Base-by-base conservation (phyloP, 2,329 filamentous ascomycete species). In the Dissoconium aciculare region DNA sequence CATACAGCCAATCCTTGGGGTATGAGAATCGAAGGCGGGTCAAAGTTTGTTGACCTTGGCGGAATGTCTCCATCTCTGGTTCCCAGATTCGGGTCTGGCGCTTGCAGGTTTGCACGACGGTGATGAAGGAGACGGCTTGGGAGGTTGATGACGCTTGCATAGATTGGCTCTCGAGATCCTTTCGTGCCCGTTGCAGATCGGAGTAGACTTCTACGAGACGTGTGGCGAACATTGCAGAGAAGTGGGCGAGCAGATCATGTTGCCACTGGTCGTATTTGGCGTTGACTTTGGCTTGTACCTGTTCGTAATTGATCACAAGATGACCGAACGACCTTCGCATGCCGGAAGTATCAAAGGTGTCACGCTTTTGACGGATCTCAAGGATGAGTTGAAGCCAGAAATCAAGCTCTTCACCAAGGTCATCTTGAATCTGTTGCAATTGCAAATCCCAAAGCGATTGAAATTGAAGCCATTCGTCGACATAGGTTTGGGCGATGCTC, bases 261-360 rank as follows among this genome's bases (percentile, higher is more conserved):
- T 99, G 89, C 89, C 91, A 98, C 55, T 95, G 87, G 52, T 99
- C 91, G 52, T 98, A 99, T 55, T 95, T 98, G 46, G 84, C 83
- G 49, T 95, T 98, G 55, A 99, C 89, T 57, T 93, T 94, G 34
- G 87, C 83, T 57, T 98, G 91, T 0, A 98, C 89, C 56, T 98
- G 91, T 47, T 95, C 89, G 50, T 98, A 98, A 54, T 98, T 87
- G 49, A 99, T 84, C 3, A 79, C 83, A 32, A 95, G 74, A 55
- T 92, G 87, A 4, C 89, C 89, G 52, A 99, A 98, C 1, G 78
- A 79, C 23, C 81, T 78, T 55, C 78, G 89, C 41, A 91, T 82
- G 52, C 94, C 89, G 5, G 87, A 91, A 1, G 87, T 98, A 51
- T 99, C 89, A 47, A 99, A 99, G 0, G 91, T 98, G 25, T 83